phyloP scores from a whole-genome alignment of 495 filamentous ascomycete species.

The Penicillium alfredii region DNA sequence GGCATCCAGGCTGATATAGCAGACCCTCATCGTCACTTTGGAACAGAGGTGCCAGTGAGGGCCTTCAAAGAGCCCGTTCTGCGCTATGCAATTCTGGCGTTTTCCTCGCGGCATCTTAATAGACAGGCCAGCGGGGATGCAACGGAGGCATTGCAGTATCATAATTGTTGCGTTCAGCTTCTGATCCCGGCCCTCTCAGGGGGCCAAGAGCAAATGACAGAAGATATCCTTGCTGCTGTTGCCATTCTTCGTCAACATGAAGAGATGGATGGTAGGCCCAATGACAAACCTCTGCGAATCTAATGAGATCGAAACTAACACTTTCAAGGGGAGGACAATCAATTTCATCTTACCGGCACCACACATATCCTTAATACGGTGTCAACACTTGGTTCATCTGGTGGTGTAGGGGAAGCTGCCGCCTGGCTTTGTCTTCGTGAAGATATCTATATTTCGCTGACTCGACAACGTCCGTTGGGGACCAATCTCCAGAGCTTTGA shows the following conservation, averaged over 20 bases:
- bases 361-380: conserved; percentile 27
- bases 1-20: conserved; percentile 24
- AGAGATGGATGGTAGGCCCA: conserved; percentile 30
- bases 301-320: background rate
- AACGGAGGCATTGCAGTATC: conserved; percentile 24
- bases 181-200: conserved; percentile 23
- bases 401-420: conserved; percentile 26
- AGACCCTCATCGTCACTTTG: conserved; percentile 27
- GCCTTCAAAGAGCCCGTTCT: conserved; percentile 23
- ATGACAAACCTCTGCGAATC: background rate
- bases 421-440: conserved; percentile 31
- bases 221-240: conserved; percentile 24
- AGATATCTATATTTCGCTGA: conserved; percentile 26
- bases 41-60: conserved; percentile 18
- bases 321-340: conserved; percentile 25
- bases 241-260: conserved; percentile 28
- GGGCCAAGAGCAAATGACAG: conserved; percentile 15
- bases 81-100: conserved; percentile 25
- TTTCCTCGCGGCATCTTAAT: conserved; percentile 26
- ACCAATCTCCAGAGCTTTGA: conserved; percentile 23
- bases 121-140: conserved; percentile 11
- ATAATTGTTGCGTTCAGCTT: conserved; percentile 24
- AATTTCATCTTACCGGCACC: conserved; percentile 27
- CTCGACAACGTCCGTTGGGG: conserved; percentile 19
- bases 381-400: conserved; percentile 22